Conservation (phyloP, 1,284 basidiomycete genomes). For the Leccinum subrobustum region DNA sequence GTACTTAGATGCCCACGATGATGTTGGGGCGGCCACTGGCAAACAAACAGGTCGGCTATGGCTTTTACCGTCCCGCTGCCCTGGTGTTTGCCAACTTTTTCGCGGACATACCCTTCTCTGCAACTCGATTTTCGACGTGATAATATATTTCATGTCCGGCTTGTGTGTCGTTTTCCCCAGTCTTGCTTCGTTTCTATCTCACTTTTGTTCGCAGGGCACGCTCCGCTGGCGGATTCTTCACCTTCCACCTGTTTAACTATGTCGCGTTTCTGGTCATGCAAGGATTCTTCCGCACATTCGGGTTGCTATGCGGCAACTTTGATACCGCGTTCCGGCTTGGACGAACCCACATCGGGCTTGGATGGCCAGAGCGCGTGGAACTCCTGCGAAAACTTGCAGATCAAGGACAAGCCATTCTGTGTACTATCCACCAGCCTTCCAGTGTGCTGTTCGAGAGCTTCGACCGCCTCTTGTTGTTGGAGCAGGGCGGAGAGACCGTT, state of each 20-base stretch:
- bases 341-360: conserved; percentile 63
- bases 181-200: background rate
- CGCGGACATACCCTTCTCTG: conserved; percentile 75
- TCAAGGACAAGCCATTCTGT: conserved; percentile 80
- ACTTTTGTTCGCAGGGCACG: conserved; percentile 35
- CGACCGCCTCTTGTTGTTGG: conserved; percentile 66
- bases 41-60: conserved; percentile 73
- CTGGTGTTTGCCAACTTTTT: conserved; percentile 72
- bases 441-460: conserved; percentile 73
- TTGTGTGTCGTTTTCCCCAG: conserved; percentile 35
- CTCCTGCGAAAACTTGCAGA: conserved; percentile 78
- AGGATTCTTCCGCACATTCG: conserved; percentile 74
- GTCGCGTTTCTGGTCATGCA: conserved; percentile 64
- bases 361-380: conserved; percentile 87
- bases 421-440: conserved; percentile 77
- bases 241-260: conserved; percentile 68
- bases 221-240: conserved; percentile 67
- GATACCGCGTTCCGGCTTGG: conserved; percentile 61
- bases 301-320: conserved; percentile 62
- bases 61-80: conserved; percentile 80
- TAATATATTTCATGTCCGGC: conserved; percentile 76
- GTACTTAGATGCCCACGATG: conserved; percentile 53
- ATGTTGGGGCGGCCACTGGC: conserved; percentile 79
- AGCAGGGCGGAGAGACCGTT: conserved; percentile 68
- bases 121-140: conserved; percentile 64